phyloP scores from a whole-genome alignment of 2,329 filamentous ascomycete species.

The Lomentospora prolificans region DNA sequence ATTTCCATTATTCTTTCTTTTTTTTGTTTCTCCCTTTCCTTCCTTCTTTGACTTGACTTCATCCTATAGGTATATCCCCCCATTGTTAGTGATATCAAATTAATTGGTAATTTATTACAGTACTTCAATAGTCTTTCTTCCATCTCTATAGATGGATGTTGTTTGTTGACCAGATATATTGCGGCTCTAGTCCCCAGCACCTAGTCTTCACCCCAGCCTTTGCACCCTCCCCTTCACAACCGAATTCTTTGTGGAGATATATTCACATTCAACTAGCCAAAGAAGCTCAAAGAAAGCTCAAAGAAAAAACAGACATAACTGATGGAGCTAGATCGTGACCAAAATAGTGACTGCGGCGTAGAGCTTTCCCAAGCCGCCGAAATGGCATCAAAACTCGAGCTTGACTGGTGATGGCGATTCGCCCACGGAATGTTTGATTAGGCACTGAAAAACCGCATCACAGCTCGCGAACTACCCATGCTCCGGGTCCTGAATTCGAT shows the following conservation, averaged over 20 bases:
- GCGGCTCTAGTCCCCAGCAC: too few species aligned
- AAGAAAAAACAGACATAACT: not conserved
- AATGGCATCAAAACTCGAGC: not conserved
- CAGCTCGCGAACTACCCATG: constrained; percentile 10
- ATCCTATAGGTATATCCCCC: not conserved
- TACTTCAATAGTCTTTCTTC: too few species aligned
- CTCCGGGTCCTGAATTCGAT: constrained; percentile 10
- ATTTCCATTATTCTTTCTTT: not conserved
- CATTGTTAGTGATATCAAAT: too few species aligned
- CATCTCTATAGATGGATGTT: too few species aligned
- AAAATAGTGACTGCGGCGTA: not conserved
- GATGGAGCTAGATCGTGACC: not conserved
- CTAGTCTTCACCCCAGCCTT: too few species aligned
- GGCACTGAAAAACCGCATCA: constrained; percentile 4
- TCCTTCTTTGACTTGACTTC: not conserved
- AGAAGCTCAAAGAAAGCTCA: not conserved
- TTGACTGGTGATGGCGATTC: constrained; percentile 4
- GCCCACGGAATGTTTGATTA: constrained; percentile 7
- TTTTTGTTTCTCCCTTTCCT: not conserved
- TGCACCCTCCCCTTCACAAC: too few species aligned
- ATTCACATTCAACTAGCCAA: too few species aligned
- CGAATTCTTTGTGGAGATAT: too few species aligned
- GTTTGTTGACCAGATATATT: too few species aligned
- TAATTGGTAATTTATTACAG: too few species aligned
- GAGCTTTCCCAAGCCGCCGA: not conserved